Evolutionary conservation across 257 asterid genomes (phyloP).

Genomic region (Ophiorrhiza pumila): DNA sequence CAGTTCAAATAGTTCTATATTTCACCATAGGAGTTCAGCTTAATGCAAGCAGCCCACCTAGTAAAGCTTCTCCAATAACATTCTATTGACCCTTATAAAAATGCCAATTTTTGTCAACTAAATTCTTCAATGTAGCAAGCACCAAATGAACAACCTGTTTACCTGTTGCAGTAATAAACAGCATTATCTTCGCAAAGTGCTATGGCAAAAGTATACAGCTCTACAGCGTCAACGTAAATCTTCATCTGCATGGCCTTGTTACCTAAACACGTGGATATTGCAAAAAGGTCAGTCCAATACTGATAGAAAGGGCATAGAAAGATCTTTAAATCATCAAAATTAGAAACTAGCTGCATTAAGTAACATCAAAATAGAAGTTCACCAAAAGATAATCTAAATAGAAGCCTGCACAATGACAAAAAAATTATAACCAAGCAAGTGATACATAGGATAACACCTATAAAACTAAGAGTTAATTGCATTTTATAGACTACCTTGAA

Average conservation of each 20-base stretch:
- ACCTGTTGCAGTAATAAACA: constrained; percentile 90
- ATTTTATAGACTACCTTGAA: constrained; percentile 47
- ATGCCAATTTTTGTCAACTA: not conserved
- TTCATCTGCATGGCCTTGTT: constrained; percentile 78
- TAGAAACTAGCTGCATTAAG: not conserved
- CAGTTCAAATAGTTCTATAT: not conserved
- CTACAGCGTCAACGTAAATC: constrained; percentile 56
- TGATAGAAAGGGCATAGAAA: not conserved
- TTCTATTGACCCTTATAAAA: not conserved
- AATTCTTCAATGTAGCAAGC: not conserved
- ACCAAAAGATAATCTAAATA: not conserved
- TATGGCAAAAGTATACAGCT: constrained; percentile 71
- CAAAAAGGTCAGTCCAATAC: not conserved
- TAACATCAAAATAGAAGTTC: not conserved
- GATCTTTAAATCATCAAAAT: not conserved
- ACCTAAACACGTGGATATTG: constrained; percentile 30
- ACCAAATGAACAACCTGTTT: constrained; percentile 14
- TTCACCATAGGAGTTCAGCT: not conserved
- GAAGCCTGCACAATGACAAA: not conserved
- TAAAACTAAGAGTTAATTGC: not conserved
- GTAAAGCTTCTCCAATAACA: not conserved
- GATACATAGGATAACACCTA: not conserved
- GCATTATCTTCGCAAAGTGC: constrained; percentile 70
- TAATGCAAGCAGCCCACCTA: not conserved
- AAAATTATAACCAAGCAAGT: not conserved